Evolutionary conservation across 208 protist species (phyloP).

Genomic region (Acanthamoeba sp.): DNA sequence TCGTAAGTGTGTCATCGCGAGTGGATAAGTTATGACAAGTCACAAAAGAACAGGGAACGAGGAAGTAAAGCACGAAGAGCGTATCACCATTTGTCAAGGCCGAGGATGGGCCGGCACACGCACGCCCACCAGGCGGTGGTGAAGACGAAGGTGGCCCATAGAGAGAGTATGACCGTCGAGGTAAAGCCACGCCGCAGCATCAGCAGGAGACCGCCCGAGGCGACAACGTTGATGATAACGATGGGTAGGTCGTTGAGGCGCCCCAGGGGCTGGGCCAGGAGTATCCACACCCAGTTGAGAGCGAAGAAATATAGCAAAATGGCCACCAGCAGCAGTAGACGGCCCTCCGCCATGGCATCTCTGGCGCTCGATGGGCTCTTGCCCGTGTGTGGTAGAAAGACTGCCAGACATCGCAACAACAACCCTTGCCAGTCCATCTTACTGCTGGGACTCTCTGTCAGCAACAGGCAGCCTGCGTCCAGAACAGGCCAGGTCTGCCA

Average conservation of each 20-base stretch:
- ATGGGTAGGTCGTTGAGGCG: not conserved
- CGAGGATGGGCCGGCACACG: not conserved
- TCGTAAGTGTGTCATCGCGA: too few relatives aligned
- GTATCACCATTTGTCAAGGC: not conserved
- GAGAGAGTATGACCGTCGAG: not conserved
- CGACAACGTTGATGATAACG: not conserved
- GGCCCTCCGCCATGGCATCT: not conserved
- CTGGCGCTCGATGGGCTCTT: not conserved
- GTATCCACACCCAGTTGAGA: not conserved
- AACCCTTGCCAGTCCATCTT: too few relatives aligned
- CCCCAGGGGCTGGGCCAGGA: not conserved
- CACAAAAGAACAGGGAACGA: too few relatives aligned
- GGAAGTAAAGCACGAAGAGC: not conserved
- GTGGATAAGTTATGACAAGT: too few relatives aligned
- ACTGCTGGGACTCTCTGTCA: too few relatives aligned
- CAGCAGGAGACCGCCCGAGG: not conserved
- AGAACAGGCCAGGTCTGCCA: too few relatives aligned
- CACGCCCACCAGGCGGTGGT: not conserved
- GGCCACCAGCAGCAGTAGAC: not conserved
- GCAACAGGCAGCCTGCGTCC: too few relatives aligned
- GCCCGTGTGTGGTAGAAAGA: too few relatives aligned
- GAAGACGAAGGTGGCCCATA: not conserved
- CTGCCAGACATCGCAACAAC: too few relatives aligned
- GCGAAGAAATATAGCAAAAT: not conserved
- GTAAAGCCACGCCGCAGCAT: not conserved